Evolutionary conservation across 2,329 filamentous ascomycete species (phyloP).

Genomic region (Coleophoma crateriformis): DNA sequence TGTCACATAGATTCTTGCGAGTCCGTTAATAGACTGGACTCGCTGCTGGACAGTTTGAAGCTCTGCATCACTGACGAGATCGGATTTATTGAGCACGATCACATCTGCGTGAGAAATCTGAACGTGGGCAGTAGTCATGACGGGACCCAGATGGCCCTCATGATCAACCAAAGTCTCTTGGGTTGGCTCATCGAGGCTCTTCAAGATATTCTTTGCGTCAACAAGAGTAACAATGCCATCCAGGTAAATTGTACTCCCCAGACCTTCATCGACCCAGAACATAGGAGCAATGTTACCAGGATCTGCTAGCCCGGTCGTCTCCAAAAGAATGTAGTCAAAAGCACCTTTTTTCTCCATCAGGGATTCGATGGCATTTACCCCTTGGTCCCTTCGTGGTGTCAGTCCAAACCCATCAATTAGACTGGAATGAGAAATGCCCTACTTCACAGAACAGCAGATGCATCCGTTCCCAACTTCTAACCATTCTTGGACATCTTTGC

Average conservation of each 20-base stretch:
- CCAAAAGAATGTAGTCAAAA: conserved; percentile 96
- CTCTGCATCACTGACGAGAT: conserved; percentile 69
- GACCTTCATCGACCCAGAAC: conserved; percentile 96
- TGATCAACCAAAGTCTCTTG: conserved; percentile 46
- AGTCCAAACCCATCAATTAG: not conserved
- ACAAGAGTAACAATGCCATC: conserved; percentile 96
- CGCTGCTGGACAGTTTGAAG: conserved; percentile 64
- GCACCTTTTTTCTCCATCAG: conserved; percentile 90
- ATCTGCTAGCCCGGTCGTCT: conserved; percentile 92
- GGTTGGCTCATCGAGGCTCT: conserved; percentile 69
- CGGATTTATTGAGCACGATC: conserved; percentile 88
- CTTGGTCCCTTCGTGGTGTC: conserved; percentile 61
- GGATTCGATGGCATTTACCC: conserved; percentile 91
- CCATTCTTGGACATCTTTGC: conserved; percentile 85
- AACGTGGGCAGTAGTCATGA: conserved; percentile 88
- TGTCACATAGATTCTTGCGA: conserved; percentile 81
- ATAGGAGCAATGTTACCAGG: conserved; percentile 92
- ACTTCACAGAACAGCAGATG: conserved; percentile 97
- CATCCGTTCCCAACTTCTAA: conserved; percentile 94
- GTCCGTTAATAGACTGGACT: conserved; percentile 79
- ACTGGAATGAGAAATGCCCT: conserved; percentile 16
- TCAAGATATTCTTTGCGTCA: conserved; percentile 88
- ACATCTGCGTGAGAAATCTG: conserved; percentile 98
- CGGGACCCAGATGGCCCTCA: conserved; percentile 49
- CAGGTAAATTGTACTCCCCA: conserved; percentile 92